Base-by-base conservation (phyloP, 192 early-diverging fungal genomes). In the Spinellus fusiger region DNA sequence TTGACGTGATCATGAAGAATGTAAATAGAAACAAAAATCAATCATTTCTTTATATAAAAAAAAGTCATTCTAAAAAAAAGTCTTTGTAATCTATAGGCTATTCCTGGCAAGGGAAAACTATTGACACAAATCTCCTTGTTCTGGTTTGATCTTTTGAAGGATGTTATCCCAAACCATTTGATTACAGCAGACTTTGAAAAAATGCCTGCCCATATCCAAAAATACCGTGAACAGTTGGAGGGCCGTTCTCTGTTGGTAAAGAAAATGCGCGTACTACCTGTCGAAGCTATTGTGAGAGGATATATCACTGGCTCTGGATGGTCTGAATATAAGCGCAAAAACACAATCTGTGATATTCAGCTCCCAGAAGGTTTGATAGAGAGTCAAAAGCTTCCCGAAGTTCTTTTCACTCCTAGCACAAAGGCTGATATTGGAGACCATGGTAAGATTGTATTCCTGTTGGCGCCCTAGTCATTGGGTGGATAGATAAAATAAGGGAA, bases 361-460 rank as follows among this genome's bases (percentile, higher is more conserved):
- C 79, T 99, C 40, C 89, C 94, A 1, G 61, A 68, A 5, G 91
- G 86, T 5, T 70, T 99, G 56, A 71, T 82, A 38, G 93, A 98
- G 71, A 91, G 89, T 56, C 77, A 96, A 68, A 87, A 86, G 63
- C 86, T 99, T 38, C 83, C 79, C 3, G 65, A 80, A 52, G 81
- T 93, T 8, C 69, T 99, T 27, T 99, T 94, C 69, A 99, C 97
- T 22, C 97, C 97, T 26, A 93, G 91, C 72, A 99, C 97, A 46
- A 99, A 99, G 81, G 97, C 97, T 32, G 97, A 99, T 57, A 86
- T 95, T 66, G 97, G 97, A 27, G 91, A 93, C 52, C 97, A 99
- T 57, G 93, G 86, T 89, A 68, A 61, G 65, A 18, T 28, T 26
- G 6, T n/a, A 13, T 29, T 32, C 29, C 54, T 27, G 12, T 16